These are phyloP conservation scores for Podospora pseudoanserina DNA, from an alignment of 495 filamentous ascomycete species.

Conservation along the genomic window DNA sequence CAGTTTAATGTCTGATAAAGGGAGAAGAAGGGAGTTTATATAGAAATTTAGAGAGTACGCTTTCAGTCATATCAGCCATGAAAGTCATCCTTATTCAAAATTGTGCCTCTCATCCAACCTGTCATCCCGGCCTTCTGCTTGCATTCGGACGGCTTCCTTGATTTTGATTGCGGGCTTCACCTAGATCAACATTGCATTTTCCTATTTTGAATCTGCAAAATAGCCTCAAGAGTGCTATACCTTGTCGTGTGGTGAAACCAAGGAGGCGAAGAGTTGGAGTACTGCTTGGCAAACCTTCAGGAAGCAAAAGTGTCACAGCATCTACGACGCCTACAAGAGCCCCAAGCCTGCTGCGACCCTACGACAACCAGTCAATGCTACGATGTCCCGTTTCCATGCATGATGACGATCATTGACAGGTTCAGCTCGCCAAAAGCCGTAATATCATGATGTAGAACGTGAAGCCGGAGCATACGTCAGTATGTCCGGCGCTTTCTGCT, in stretches of 20 bases:
- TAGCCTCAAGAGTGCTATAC: not conserved
- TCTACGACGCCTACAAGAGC: no score
- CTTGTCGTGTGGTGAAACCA: not conserved
- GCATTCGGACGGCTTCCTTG: not conserved
- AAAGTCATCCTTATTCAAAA: not conserved
- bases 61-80: not conserved
- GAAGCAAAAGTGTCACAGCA: not conserved
- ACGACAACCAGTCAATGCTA: not conserved
- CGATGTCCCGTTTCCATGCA: not conserved
- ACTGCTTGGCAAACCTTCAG: not conserved
- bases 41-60: not conserved
- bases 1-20: not conserved
- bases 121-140: not conserved
- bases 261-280: not conserved
- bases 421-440: not conserved
- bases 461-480: not conserved
- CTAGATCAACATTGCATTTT: not conserved
- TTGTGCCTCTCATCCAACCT: not conserved
- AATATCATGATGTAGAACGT: not conserved
- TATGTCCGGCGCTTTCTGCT: not conserved
- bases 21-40: conserved; percentile 5
- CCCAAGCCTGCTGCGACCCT: not conserved
- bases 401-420: not conserved
- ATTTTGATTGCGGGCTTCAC: not conserved
- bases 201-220: not conserved